Conservation (phyloP, 306 rosid species). For the Acacia acuminata region DNA sequence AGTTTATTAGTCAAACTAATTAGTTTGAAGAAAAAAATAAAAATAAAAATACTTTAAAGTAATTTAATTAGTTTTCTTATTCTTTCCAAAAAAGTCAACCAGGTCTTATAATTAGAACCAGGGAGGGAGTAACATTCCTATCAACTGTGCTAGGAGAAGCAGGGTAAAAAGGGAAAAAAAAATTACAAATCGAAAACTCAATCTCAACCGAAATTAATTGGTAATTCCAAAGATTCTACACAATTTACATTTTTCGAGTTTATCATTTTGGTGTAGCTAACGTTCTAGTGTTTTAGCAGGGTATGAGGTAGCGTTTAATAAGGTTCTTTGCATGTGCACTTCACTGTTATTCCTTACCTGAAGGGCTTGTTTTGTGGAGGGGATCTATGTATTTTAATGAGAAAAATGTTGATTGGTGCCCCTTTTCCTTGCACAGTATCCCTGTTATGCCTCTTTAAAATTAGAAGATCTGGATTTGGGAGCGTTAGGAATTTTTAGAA, state of each 20-base stretch:
- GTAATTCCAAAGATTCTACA: background rate
- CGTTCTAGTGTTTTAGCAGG: background rate
- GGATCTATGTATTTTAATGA: background rate
- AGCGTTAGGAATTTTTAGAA: background rate
- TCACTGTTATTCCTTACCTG: background rate
- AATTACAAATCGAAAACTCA: too few relatives aligned
- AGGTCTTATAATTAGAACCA: too few relatives aligned
- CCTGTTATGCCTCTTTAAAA: background rate
- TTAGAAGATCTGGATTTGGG: too few relatives aligned
- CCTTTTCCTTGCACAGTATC: background rate
- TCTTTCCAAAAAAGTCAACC: too few relatives aligned
- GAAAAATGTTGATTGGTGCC: background rate
- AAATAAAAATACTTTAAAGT: too few relatives aligned
- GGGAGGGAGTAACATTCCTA: conserved; percentile 11
- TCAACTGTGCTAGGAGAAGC: background rate
- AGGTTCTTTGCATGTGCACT: background rate
- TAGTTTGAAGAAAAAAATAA: too few relatives aligned
- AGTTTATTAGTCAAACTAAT: too few relatives aligned
- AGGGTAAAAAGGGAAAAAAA: background rate
- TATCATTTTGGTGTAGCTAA: background rate
- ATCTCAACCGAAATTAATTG: too few relatives aligned
- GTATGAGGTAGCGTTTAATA: background rate
- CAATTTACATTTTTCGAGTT: background rate
- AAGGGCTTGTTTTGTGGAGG: background rate
- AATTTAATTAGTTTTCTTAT: too few relatives aligned